Conservation (phyloP, 2,329 filamentous ascomycete genomes). For the Tolypocladium album region DNA sequence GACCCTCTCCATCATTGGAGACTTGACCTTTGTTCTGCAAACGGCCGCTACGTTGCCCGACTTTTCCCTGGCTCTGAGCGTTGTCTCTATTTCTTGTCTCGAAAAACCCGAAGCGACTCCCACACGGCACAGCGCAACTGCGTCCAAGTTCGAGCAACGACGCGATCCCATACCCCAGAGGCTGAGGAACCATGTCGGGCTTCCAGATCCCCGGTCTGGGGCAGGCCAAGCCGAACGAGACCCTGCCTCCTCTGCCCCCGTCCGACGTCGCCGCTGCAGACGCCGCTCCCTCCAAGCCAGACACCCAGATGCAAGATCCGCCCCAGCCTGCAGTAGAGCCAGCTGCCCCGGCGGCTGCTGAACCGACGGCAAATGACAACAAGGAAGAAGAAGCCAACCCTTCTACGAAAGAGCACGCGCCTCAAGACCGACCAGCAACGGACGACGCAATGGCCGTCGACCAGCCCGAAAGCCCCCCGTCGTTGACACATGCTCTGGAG, state of each 20-base stretch:
- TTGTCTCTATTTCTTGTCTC: not conserved
- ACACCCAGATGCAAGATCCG: not conserved
- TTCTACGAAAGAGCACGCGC: not conserved
- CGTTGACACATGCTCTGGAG: slow-evolving; percentile 31
- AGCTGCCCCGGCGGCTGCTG: not conserved
- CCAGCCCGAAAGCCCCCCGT: slow-evolving; percentile 22
- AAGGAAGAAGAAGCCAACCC: not conserved
- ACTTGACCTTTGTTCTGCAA: not conserved
- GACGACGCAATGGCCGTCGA: slow-evolving; percentile 27
- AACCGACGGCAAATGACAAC: not conserved
- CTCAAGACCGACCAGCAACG: not conserved
- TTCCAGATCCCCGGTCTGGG: slow-evolving; percentile 33
- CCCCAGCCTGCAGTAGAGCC: not conserved
- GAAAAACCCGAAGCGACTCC: not conserved
- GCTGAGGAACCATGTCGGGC: slow-evolving; percentile 21
- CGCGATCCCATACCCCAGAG: not conserved
- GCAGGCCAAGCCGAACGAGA: slow-evolving; percentile 31
- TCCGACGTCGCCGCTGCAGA: slow-evolving; percentile 19
- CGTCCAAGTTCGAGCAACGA: not conserved
- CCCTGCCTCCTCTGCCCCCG: slow-evolving; percentile 23
- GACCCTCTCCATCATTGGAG: not conserved
- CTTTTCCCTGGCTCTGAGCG: not conserved
- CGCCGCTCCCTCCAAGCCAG: slow-evolving; percentile 11
- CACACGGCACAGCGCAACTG: not conserved
- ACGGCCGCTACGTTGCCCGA: not conserved